Evolutionary conservation across 2,329 filamentous ascomycete species (phyloP).

Genomic region (Hansfordia pulvinata): DNA sequence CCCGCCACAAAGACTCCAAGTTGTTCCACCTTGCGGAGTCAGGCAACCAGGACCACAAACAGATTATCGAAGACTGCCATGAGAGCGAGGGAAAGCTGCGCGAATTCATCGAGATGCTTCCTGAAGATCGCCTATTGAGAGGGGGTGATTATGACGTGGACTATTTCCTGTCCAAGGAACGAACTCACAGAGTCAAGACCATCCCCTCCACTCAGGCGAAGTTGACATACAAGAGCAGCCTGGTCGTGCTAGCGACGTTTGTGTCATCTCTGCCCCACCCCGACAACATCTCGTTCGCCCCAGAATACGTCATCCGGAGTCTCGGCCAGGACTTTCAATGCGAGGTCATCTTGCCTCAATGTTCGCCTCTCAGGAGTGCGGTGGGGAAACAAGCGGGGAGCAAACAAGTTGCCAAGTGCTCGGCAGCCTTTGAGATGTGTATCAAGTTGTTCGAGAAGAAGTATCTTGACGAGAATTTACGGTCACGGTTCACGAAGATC

Average conservation of each 20-base stretch:
- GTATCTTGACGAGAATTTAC: conserved; percentile 60
- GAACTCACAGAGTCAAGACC: conserved; percentile 36
- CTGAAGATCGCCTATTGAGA: conserved; percentile 57
- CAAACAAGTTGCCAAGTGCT: conserved; percentile 73
- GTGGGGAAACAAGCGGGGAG: conserved; percentile 49
- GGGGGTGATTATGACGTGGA: conserved; percentile 45
- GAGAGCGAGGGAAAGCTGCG: conserved; percentile 51
- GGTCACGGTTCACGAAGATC: conserved; percentile 57
- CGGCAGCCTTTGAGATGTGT: conserved; percentile 79
- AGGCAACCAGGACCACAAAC: conserved; percentile 47
- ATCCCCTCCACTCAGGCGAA: conserved; percentile 60
- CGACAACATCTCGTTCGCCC: conserved; percentile 17
- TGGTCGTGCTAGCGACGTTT: conserved; percentile 61
- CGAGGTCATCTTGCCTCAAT: conserved; percentile 66
- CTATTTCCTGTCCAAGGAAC: conserved; percentile 36
- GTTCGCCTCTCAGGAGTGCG: conserved; percentile 55
- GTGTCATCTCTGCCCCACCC: conserved; percentile 49
- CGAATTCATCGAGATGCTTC: conserved; percentile 62
- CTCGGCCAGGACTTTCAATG: conserved; percentile 51
- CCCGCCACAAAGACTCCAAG: conserved; percentile 61
- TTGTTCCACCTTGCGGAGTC: conserved; percentile 77
- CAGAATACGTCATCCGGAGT: conserved; percentile 49
- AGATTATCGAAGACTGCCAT: conserved; percentile 43
- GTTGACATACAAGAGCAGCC: conserved; percentile 63
- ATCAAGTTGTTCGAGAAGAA: conserved; percentile 50